Evolutionary conservation across 257 asterid species (phyloP), one percentile per base, ranked within the genome.

Genomic region (Lithospermum erythrorhizon): DNA sequence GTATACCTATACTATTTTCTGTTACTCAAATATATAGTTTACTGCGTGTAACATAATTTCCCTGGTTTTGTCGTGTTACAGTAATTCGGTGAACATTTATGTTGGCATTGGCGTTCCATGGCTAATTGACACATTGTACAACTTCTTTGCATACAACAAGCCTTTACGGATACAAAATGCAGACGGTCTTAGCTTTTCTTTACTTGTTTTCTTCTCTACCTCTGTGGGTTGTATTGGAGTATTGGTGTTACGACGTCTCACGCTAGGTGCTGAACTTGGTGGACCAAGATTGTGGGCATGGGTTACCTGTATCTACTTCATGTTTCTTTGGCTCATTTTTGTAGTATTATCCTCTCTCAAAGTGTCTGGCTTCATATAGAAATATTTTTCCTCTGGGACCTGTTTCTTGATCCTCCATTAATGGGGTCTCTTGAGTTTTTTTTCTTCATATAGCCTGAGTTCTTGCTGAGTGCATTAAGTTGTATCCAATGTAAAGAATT

Each of bases 201-300:
- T 90, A 68, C 94, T 85, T 9, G 63, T 87, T 65, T 90, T 90
- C 86, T 90, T 90, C 53, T 76, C 85, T 20, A 87, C 97, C 45
- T 83, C 96, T 1, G 87, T 79, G 9, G 94, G 89, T 6, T 90
- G 97, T 57, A 85, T 90, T 6, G 81, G 75, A 27, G 97, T 83
- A 66, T 71, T 90, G 82, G 91, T 90, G 35, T 64, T 85, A 24
- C 68, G 97, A 62, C 87, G 96, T 7, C 57, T 76, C 6, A 75
- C 80, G 17, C 65, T 87, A 52, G 98, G 98, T 41, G 96, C 91
- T 1, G 98, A 90, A 74, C 91, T 90, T 21, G 97, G 97, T 9
- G 97, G 97, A 5, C 96, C 97, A 1, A 87, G 63, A 59, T 52
- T 72, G 13, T 90, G 95, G 96, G 96, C 98, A 0, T 90, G 98